Evolutionary conservation across 2,329 filamentous ascomycete genomes (phyloP).

Genomic region (Sporothrix phasma): DNA sequence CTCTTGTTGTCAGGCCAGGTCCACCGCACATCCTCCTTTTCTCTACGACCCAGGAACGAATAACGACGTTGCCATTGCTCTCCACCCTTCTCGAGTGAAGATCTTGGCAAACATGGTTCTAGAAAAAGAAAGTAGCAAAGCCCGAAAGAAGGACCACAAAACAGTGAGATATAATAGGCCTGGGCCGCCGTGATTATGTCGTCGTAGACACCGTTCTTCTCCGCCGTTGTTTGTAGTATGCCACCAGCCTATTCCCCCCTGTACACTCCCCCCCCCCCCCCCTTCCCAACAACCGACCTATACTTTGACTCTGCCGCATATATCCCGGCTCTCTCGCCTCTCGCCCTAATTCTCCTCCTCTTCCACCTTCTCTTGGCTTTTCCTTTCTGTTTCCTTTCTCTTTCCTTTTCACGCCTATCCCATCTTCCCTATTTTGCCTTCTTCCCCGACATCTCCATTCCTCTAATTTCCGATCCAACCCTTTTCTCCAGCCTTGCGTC

Average conservation of each 20-base stretch:
- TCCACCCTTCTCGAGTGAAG: background rate
- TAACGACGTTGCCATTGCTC: background rate
- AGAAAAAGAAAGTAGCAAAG: background rate
- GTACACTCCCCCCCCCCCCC: background rate
- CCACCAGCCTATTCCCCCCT: background rate
- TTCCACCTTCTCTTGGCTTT: background rate
- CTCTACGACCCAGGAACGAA: background rate
- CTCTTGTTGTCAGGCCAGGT: background rate
- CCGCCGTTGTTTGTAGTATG: background rate
- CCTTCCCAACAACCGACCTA: background rate
- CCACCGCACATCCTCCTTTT: background rate
- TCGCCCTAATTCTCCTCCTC: background rate
- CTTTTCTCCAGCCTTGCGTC: background rate
- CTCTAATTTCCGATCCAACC: background rate
- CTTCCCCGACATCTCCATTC: background rate
- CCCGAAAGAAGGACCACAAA: too few species aligned
- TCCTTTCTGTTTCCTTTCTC: background rate
- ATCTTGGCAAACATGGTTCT: background rate
- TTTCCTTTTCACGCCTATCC: background rate
- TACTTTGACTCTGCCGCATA: background rate
- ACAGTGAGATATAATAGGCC: too few species aligned
- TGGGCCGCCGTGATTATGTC: background rate
- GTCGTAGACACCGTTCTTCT: background rate
- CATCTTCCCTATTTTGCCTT: background rate
- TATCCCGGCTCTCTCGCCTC: background rate